Conservation (phyloP, 345 rosid species). For the Pistacia integerrima region DNA sequence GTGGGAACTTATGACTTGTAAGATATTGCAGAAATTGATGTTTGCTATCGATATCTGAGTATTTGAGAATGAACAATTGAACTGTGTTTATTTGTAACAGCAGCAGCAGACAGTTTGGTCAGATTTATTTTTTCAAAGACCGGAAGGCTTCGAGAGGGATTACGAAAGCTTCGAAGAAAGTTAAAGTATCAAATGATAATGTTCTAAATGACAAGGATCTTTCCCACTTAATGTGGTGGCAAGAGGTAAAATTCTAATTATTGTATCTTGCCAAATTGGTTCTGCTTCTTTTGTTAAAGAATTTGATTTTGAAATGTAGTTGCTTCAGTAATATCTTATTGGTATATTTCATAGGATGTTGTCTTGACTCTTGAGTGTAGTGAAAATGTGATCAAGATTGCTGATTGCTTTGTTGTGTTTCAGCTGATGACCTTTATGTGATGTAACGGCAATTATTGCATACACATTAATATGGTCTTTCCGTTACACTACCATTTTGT, state of each 20-base stretch:
- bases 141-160: constrained; percentile 45
- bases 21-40: neutral
- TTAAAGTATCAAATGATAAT: constrained; percentile 37
- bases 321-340: neutral
- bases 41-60: too few relatives aligned
- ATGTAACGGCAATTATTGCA: neutral
- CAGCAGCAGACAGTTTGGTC: constrained; percentile 38
- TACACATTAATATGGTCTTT: too few relatives aligned
- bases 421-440: neutral
- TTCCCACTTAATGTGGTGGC: constrained; percentile 85
- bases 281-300: neutral
- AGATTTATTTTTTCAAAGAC: constrained; percentile 50
- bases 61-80: neutral
- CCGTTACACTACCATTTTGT: too few relatives aligned
- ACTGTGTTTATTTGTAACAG: constrained; percentile 26
- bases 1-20: too few relatives aligned
- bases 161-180: constrained; percentile 52
- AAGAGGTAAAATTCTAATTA: constrained; percentile 53
- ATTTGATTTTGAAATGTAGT: neutral
- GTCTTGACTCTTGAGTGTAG: neutral
- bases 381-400: neutral
- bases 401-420: neutral
- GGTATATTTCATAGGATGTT: neutral
- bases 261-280: constrained; percentile 4
- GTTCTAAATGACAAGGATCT: constrained; percentile 62